Percentiles rank a stretch among this genome's conserved stretches.
Conservation (phyloP, 257 asterid species). For the Plantago elongata region DNA sequence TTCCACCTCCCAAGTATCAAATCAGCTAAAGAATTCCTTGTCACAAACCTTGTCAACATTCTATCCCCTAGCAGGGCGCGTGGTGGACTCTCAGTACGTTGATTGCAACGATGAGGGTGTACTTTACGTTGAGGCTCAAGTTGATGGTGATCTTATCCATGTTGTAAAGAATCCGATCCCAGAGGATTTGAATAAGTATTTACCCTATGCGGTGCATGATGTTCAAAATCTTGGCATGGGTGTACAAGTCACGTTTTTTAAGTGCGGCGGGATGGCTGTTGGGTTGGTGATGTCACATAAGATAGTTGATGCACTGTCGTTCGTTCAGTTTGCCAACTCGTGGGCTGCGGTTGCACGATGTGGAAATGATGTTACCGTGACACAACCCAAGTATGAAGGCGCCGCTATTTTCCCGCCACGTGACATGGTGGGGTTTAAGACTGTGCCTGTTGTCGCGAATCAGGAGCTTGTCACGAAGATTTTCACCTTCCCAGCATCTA, state of each 20-base stretch:
- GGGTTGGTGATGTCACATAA: constrained; percentile 37
- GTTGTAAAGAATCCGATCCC: constrained; percentile 27
- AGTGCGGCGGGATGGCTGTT: constrained; percentile 41
- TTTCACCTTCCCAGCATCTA: constrained; percentile 32
- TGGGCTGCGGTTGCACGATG: constrained; percentile 37
- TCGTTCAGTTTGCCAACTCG: constrained; percentile 25
- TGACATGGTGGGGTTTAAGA: constrained; percentile 20
- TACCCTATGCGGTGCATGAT: constrained; percentile 31
- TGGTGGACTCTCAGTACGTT: constrained; percentile 24
- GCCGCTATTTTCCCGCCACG: constrained; percentile 40
- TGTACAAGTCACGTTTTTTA: constrained; percentile 30
- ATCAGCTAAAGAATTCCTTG: constrained; percentile 36
- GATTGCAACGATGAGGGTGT: constrained; percentile 43
- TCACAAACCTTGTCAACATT: constrained; percentile 31
- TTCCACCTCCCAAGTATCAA: constrained; percentile 19
- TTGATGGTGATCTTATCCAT: constrained; percentile 23
- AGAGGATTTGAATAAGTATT: constrained; percentile 25
- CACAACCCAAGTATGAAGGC: constrained; percentile 26
- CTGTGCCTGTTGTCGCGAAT: constrained; percentile 19
- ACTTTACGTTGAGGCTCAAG: constrained; percentile 31
- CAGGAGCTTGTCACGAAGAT: constrained; percentile 31
- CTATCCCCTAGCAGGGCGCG: constrained; percentile 52
- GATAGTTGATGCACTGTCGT: constrained; percentile 34
- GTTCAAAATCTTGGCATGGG: constrained; percentile 21
- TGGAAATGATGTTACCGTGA: background rate